A percentile compares a stretch with the other conserved stretches of the same genome.
phyloP scores from a whole-genome alignment of 2,329 filamentous ascomycete species.

The Ophiostoma piceae region DNA sequence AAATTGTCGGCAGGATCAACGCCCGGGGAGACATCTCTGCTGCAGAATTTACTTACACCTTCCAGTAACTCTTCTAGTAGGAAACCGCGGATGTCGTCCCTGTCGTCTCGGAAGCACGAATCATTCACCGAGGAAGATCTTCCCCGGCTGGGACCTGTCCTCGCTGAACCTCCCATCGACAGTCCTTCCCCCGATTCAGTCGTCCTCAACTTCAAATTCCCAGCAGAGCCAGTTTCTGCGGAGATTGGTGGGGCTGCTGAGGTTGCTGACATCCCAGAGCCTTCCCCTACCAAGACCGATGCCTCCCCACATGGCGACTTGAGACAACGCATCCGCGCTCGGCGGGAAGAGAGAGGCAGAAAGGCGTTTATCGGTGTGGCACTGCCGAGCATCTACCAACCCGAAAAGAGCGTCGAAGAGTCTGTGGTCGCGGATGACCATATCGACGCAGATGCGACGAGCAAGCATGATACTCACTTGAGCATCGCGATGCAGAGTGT shows the following conservation, averaged over 20 bases:
- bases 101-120: neutral
- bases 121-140: no score
- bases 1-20: neutral
- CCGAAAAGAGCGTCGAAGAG: neutral
- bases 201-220: neutral
- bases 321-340: neutral
- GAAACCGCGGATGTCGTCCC: neutral
- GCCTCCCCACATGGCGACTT: neutral
- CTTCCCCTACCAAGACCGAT: neutral
- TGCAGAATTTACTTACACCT: neutral
- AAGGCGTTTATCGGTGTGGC: neutral
- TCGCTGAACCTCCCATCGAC: no score
- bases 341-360: neutral
- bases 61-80: neutral
- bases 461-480: neutral
- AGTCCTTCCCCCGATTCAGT: neutral
- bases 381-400: neutral
- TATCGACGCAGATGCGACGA: neutral
- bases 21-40: no score
- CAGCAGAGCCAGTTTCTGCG: neutral
- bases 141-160: neutral
- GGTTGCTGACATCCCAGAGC: neutral
- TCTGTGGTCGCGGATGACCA: neutral
- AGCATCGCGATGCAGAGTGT: neutral
- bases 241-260: neutral